A percentile compares a stretch with the other conserved stretches of the same genome.
Evolutionary conservation across 495 filamentous ascomycete species (phyloP).

Genomic region (Xylaria curta): DNA sequence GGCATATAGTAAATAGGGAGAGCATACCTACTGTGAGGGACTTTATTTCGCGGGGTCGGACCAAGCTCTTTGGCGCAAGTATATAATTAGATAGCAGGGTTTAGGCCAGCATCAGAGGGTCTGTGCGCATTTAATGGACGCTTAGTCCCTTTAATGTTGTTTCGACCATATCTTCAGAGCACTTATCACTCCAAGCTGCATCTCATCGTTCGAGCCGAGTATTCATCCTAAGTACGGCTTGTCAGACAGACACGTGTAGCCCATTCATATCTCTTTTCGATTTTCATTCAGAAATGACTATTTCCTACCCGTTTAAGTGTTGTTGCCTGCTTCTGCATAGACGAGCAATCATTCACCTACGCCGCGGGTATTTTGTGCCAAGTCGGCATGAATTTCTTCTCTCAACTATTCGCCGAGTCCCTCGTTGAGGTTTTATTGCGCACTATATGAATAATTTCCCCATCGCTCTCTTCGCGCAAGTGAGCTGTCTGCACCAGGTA

Average conservation of each 20-base stretch:
- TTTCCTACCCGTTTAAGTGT: neutral
- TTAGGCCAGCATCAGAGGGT: neutral
- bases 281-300: neutral
- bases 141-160: neutral
- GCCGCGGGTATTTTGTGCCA: neutral
- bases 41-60: no score
- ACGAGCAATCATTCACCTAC: neutral
- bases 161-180: neutral
- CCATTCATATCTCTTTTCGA: neutral
- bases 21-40: no score
- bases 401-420: neutral
- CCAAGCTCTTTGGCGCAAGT: no score
- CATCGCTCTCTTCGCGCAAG: neutral
- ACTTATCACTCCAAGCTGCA: neutral
- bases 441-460: neutral
- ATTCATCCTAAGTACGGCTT: neutral
- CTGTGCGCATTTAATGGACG: neutral
- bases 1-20: no score
- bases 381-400: conserved; percentile 7
- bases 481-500: neutral
- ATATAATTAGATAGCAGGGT: no score
- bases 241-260: neutral
- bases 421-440: neutral
- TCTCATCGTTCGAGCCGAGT: neutral
- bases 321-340: neutral